phyloP scores from a whole-genome alignment of 768 basidiomycete genomes.

The Podaxis sp. region DNA sequence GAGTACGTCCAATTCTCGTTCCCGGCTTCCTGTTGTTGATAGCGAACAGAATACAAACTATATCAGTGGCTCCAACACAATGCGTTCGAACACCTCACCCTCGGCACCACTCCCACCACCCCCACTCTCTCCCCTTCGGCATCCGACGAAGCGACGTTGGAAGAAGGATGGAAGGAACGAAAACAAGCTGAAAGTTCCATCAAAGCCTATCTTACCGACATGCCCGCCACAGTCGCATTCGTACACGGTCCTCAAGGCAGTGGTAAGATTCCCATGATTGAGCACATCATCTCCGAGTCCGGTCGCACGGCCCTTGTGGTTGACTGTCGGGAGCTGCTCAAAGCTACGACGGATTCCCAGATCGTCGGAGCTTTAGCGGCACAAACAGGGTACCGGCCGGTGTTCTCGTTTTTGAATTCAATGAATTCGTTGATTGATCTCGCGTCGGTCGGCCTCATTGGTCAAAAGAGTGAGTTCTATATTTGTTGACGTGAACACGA shows the following conservation, averaged over 20 bases:
- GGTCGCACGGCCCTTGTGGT: slow-evolving; percentile 71
- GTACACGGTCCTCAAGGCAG: slow-evolving; percentile 84
- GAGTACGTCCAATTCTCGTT: slow-evolving; percentile 38
- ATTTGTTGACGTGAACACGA: not conserved
- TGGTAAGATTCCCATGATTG: slow-evolving; percentile 67
- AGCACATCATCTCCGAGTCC: slow-evolving; percentile 48
- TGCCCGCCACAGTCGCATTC: slow-evolving; percentile 75
- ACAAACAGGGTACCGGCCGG: slow-evolving; percentile 88
- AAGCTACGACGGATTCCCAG: slow-evolving; percentile 65
- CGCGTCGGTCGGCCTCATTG: slow-evolving; percentile 92
- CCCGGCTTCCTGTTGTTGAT: not conserved
- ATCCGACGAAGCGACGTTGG: slow-evolving; percentile 20
- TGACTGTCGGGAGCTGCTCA: slow-evolving; percentile 77
- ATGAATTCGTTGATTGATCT: slow-evolving; percentile 84
- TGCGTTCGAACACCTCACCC: slow-evolving; percentile 49
- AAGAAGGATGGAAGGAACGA: slow-evolving; percentile 82
- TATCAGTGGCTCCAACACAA: slow-evolving; percentile 76
- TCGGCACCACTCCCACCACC: slow-evolving; percentile 3
- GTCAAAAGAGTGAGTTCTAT: slow-evolving; percentile 72
- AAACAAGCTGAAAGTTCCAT: slow-evolving; percentile 71
- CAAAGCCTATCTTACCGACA: slow-evolving; percentile 71
- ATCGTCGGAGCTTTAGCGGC: slow-evolving; percentile 67
- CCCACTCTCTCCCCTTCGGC: slow-evolving; percentile 24
- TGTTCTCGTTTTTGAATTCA: slow-evolving; percentile 83
- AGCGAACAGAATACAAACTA: slow-evolving; percentile 57